phyloP scores from a whole-genome alignment of 768 basidiomycete species.

The Kwoniella dejecticola region DNA sequence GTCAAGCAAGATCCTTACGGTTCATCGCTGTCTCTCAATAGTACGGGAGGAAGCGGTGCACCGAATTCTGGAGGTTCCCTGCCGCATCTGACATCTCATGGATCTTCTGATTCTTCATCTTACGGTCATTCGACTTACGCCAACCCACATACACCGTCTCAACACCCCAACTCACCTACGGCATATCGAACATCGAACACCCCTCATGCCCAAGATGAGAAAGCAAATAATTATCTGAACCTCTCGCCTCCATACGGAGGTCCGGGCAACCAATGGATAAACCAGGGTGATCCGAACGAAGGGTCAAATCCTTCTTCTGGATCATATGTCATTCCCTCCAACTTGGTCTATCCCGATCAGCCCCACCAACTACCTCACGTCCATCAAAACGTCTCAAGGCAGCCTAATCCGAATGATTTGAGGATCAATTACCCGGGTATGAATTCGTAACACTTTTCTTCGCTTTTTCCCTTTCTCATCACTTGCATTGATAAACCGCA shows the following conservation, averaged over 20 bases:
- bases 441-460: not conserved
- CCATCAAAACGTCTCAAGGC: constrained; percentile 29
- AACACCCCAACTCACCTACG: constrained; percentile 7
- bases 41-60: too few species aligned
- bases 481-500: too few species aligned
- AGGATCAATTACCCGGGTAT: constrained; percentile 36
- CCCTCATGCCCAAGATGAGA: constrained; percentile 11
- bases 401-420: constrained; percentile 45
- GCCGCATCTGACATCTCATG: constrained; percentile 17
- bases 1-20: constrained; percentile 21
- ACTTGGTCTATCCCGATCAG: constrained; percentile 17
- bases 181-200: constrained; percentile 14
- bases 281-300: constrained; percentile 12
- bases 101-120: constrained; percentile 19
- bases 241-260: constrained; percentile 19
- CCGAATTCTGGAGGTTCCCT: constrained; percentile 1
- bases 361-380: constrained; percentile 42
- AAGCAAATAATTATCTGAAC: constrained; percentile 15
- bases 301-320: not conserved
- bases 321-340: constrained; percentile 14
- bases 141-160: constrained; percentile 19
- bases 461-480: too few species aligned
- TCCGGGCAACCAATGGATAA: constrained; percentile 8
- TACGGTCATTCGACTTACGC: constrained; percentile 23
- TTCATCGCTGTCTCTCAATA: not conserved